A percentile compares a stretch with the other conserved stretches of the same genome.
These are phyloP conservation scores for Neocatenulostroma microsporum DNA, from an alignment of 2,329 filamentous ascomycete species.

Conservation along the genomic window DNA sequence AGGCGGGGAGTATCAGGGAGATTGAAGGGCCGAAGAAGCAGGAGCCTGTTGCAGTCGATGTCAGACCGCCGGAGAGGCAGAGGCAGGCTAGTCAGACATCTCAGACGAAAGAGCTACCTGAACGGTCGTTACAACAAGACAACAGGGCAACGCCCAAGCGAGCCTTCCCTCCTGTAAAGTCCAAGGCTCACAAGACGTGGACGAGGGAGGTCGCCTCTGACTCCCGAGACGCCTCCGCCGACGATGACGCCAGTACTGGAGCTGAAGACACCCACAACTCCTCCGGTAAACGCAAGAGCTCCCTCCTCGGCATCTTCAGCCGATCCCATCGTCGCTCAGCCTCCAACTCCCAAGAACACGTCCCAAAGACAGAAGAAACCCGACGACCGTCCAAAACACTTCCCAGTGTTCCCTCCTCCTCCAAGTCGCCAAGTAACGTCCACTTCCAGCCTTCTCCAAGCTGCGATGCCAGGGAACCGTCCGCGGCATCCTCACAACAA, in stretches of 20 bases:
- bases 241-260: constrained; percentile 20
- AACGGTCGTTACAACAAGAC: background rate
- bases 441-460: constrained; percentile 11
- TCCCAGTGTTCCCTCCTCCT: too few species aligned
- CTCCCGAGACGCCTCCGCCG: constrained; percentile 18
- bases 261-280: constrained; percentile 16
- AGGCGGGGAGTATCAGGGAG: constrained; percentile 9
- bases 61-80: constrained; percentile 1
- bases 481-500: constrained; percentile 3
- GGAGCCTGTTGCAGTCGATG: background rate
- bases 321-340: constrained; percentile 16
- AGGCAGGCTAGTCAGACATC: background rate
- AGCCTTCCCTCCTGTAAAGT: constrained; percentile 2
- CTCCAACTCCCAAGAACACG: constrained; percentile 15
- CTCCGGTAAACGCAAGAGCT: constrained; percentile 17
- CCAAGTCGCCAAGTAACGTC: too few species aligned
- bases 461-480: constrained; percentile 8
- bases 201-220: constrained; percentile 13
- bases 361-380: constrained; percentile 2
- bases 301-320: constrained; percentile 22
- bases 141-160: constrained; percentile 2
- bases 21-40: too few species aligned
- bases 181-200: constrained; percentile 15
- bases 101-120: constrained; percentile 5
- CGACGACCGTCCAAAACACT: constrained; percentile 1